phyloP scores from a whole-genome alignment of 2,329 filamentous ascomycete genomes.

The Colletotrichum sp. region DNA sequence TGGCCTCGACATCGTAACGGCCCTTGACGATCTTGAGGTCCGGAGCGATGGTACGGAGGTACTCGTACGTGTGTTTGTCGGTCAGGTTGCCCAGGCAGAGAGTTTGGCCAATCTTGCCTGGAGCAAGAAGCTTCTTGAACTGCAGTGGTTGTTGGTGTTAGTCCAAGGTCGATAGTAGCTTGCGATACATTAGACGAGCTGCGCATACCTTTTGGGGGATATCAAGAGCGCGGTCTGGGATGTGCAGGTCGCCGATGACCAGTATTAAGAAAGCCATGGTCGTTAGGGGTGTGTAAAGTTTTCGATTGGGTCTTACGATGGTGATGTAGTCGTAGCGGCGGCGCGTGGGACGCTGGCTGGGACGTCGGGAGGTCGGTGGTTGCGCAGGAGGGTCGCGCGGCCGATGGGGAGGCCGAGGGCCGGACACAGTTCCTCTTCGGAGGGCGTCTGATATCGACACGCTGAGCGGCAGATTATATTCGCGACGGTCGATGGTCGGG shows the following conservation, averaged over 20 bases:
- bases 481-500: too few species aligned
- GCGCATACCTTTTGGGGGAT: conserved; percentile 81
- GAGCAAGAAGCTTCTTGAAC: conserved; percentile 87
- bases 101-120: conserved; percentile 83
- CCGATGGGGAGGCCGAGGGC: not conserved
- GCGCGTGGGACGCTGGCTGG: not conserved
- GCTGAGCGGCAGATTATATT: not conserved
- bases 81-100: conserved; percentile 83
- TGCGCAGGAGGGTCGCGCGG: not conserved
- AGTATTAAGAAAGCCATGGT: conserved; percentile 89
- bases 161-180: not conserved
- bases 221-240: conserved; percentile 89
- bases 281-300: not conserved
- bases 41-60: conserved; percentile 76
- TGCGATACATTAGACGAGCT: not conserved
- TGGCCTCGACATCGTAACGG: conserved; percentile 70
- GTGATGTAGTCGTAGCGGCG: not conserved
- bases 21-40: conserved; percentile 75
- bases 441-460: not conserved
- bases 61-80: conserved; percentile 81
- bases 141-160: conserved; percentile 34
- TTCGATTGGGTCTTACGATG: not conserved
- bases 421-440: not conserved
- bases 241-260: conserved; percentile 92
- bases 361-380: not conserved